Percentiles rank a stretch among this genome's conserved stretches.
Evolutionary conservation across 108 stramenopile species (phyloP).

Genomic region (Asterionellopsis glacialis): DNA sequence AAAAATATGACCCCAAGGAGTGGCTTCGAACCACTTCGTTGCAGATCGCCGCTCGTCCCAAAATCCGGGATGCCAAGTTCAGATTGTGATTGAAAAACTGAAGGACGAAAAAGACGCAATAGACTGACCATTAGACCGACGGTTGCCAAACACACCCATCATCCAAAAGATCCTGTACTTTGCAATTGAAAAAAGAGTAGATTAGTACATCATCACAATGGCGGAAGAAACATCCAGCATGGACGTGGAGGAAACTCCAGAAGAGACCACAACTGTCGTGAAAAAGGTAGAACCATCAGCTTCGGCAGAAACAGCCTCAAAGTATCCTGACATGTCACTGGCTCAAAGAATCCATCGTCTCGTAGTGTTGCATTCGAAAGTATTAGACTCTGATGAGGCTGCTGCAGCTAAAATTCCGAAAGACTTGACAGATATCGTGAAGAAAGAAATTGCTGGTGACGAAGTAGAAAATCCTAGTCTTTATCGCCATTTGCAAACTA

Average conservation of each 20-base stretch:
- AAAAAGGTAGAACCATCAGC: constrained; percentile 48
- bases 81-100: too few species aligned
- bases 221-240: neutral
- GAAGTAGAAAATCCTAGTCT: constrained; percentile 72
- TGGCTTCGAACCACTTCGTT: too few species aligned
- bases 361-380: constrained; percentile 21
- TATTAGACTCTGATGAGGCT: constrained; percentile 22
- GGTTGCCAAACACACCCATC: neutral
- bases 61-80: too few species aligned
- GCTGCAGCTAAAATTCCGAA: constrained; percentile 16
- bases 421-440: constrained; percentile 34
- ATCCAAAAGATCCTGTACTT: neutral
- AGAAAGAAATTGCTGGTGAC: constrained; percentile 34
- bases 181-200: neutral
- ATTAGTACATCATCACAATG: neutral
- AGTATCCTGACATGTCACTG: constrained; percentile 71
- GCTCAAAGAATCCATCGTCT: constrained; percentile 69
- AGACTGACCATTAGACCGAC: too few species aligned
- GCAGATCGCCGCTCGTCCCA: too few species aligned
- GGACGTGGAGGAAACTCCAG: constrained; percentile 1
- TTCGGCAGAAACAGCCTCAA: constrained; percentile 61
- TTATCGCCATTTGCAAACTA: constrained; percentile 39
- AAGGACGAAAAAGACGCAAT: too few species aligned
- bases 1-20: too few species aligned
- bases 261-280: neutral